Percentiles rank a stretch among this genome's conserved stretches.
These are phyloP conservation scores for Lichtheimia ornata DNA, from an alignment of 371 early-diverging fungal species.

Conservation along the genomic window DNA sequence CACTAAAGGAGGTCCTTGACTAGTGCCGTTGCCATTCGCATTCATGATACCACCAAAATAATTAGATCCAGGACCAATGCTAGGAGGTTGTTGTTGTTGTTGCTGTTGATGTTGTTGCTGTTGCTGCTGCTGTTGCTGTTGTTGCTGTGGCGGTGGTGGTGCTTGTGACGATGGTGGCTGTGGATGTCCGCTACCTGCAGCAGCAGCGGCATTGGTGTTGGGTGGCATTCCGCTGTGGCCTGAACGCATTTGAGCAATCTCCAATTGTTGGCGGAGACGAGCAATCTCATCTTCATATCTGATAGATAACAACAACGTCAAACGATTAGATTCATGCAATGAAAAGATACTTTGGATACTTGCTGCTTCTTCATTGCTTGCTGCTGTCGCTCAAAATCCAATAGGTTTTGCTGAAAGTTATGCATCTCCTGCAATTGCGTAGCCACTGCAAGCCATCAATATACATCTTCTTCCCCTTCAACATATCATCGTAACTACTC, in stretches of 20 bases:
- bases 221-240: slow-evolving; percentile 26
- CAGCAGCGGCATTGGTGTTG: slow-evolving; percentile 4
- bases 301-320: not conserved
- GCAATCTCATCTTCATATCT: slow-evolving; percentile 55
- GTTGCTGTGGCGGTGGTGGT: slow-evolving; percentile 29
- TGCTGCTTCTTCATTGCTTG: slow-evolving; percentile 75
- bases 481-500: slow-evolving; percentile 23
- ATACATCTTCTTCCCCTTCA: not conserved
- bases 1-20: slow-evolving; percentile 25
- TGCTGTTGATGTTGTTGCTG: slow-evolving; percentile 23
- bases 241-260: slow-evolving; percentile 34
- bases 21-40: slow-evolving; percentile 28
- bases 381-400: slow-evolving; percentile 82
- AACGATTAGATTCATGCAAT: not conserved
- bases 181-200: not conserved
- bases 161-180: slow-evolving; percentile 10
- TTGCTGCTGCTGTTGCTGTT: slow-evolving; percentile 17
- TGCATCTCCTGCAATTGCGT: slow-evolving; percentile 81
- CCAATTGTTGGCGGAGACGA: slow-evolving; percentile 48
- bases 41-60: slow-evolving; percentile 54
- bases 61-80: slow-evolving; percentile 52
- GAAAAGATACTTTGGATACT: slow-evolving; percentile 8
- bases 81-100: slow-evolving; percentile 41
- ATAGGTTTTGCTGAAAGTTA: slow-evolving; percentile 76
- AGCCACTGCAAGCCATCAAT: slow-evolving; percentile 43